phyloP scores from a whole-genome alignment of 768 basidiomycete species.

The Strobilomyces echinocephalus region DNA sequence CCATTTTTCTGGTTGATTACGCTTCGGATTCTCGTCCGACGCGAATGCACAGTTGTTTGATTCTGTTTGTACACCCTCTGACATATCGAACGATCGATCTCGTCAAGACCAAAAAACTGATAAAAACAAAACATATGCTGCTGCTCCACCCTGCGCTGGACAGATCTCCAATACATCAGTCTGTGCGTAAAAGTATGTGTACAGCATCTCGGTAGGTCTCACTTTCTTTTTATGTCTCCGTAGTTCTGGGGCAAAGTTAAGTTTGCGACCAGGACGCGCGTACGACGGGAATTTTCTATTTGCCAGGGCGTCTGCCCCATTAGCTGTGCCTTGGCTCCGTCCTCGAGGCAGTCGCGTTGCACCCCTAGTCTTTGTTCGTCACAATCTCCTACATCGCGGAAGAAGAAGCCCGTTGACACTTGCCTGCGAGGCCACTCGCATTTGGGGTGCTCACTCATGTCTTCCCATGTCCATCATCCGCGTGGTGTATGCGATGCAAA shows the following conservation, averaged over 20 bases:
- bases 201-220: conserved; percentile 7
- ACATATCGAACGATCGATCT: conserved; percentile 3
- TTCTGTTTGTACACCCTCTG: conserved; percentile 8
- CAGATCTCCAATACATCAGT: conserved; percentile 6
- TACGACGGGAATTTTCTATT: conserved; percentile 29
- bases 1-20: conserved; percentile 22
- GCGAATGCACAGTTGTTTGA: conserved; percentile 15
- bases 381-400: conserved; percentile 17
- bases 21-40: neutral
- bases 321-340: conserved; percentile 28
- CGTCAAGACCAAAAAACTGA: conserved; percentile 9
- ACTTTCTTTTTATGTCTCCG: conserved; percentile 2
- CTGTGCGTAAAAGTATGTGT: conserved; percentile 14
- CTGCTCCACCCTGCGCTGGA: neutral
- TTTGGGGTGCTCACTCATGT: conserved; percentile 10
- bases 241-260: conserved; percentile 27
- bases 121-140: neutral
- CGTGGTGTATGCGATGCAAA: neutral
- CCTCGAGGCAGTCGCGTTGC: conserved; percentile 34
- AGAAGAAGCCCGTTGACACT: conserved; percentile 8
- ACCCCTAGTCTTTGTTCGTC: conserved; percentile 12
- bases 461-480: conserved; percentile 7
- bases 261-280: conserved; percentile 24
- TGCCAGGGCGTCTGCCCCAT: conserved; percentile 8
- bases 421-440: conserved; percentile 7